Conservation (phyloP, 129 eudicot species). For the Scalesia atractyloides region DNA sequence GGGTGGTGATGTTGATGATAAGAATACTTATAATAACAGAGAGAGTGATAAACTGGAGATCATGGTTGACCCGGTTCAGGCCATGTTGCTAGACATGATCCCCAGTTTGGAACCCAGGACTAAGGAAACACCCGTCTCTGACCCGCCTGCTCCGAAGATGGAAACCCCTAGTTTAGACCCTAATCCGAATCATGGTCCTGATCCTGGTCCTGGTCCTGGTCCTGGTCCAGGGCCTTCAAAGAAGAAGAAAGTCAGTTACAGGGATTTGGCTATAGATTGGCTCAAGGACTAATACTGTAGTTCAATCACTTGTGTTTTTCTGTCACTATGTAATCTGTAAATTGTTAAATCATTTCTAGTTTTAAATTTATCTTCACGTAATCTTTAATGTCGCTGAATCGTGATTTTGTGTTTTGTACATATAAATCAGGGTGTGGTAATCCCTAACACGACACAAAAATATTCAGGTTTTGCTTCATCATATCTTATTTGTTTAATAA, state of each 20-base stretch:
- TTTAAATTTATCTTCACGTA: background rate
- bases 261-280: conserved; percentile 54
- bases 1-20: conserved; percentile 1
- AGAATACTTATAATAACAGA: background rate
- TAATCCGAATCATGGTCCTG: conserved; percentile 26
- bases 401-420: background rate
- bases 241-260: conserved; percentile 78
- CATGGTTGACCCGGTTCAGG: conserved; percentile 66
- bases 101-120: conserved; percentile 61
- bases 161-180: conserved; percentile 27
- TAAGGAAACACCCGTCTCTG: conserved; percentile 14
- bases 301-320: background rate
- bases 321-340: background rate
- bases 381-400: background rate
- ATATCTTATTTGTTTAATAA: too few species aligned
- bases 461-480: too few species aligned
- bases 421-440: background rate
- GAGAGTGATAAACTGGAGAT: conserved; percentile 42
- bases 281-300: conserved; percentile 45
- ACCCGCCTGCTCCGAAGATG: conserved; percentile 20
- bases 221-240: conserved; percentile 43
- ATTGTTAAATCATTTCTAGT: conserved; percentile 2
- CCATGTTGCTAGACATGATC: conserved; percentile 68
- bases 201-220: conserved; percentile 39
- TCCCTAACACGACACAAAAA: too few species aligned